Evolutionary conservation across 1,139 yeast genomes (phyloP).

Genomic region (Pichia sp.): DNA sequence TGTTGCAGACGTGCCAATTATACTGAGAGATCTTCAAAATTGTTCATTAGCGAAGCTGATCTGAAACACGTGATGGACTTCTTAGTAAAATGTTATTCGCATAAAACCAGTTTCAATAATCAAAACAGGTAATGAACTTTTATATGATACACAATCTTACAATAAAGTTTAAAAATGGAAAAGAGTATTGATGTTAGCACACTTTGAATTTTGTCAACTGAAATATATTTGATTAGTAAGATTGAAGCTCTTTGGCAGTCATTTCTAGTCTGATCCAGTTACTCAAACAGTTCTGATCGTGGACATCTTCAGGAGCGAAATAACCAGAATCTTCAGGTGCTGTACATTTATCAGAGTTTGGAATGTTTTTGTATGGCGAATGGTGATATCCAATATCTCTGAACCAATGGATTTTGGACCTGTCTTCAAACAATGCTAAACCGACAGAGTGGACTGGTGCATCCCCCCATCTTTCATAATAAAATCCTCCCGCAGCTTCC

Average conservation of each 20-base stretch:
- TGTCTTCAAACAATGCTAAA: conserved; percentile 60
- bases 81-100: too few relatives aligned
- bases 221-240: conserved; percentile 19
- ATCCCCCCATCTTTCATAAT: conserved; percentile 91
- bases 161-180: too few relatives aligned
- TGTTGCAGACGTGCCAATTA: too few relatives aligned
- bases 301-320: conserved; percentile 41
- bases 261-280: conserved; percentile 62
- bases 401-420: conserved; percentile 74
- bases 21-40: too few relatives aligned
- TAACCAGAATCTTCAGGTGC: conserved; percentile 39
- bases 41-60: too few relatives aligned
- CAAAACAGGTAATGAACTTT: too few relatives aligned
- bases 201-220: too few relatives aligned
- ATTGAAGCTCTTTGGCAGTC: conserved; percentile 34
- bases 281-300: conserved; percentile 64
- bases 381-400: conserved; percentile 86
- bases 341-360: conserved; percentile 31
- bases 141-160: too few relatives aligned
- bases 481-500: conserved; percentile 74
- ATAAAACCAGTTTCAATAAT: too few relatives aligned
- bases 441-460: conserved; percentile 90
- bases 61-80: too few relatives aligned
- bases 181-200: too few relatives aligned
- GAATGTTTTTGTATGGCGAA: conserved; percentile 51